phyloP scores from a whole-genome alignment of 2,329 filamentous ascomycete genomes.

The Epichloe gansuensis region DNA sequence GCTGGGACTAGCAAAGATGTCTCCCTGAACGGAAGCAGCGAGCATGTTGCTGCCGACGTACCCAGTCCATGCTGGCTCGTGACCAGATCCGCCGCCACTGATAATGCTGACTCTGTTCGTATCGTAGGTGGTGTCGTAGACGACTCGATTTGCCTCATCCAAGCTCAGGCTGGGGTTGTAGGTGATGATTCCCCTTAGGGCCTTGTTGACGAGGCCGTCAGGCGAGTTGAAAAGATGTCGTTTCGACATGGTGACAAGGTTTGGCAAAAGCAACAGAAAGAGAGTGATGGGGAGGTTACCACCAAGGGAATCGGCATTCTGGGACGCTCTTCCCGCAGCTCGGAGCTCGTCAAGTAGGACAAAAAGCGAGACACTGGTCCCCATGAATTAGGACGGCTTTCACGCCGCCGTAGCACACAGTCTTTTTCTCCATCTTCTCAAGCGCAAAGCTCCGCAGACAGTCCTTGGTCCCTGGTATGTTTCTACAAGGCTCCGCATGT shows the following conservation, averaged over 20 bases:
- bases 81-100: slow-evolving; percentile 43
- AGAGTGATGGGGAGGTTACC: slow-evolving; percentile 3
- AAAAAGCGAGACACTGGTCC: neutral
- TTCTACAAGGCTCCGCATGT: slow-evolving; percentile 1
- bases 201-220: slow-evolving; percentile 41
- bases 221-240: slow-evolving; percentile 40
- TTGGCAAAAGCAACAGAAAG: neutral
- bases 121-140: slow-evolving; percentile 35
- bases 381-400: neutral
- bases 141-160: slow-evolving; percentile 38
- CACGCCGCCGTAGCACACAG: neutral
- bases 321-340: neutral
- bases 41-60: slow-evolving; percentile 52
- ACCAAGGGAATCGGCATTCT: neutral
- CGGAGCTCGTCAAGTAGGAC: neutral
- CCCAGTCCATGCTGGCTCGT: slow-evolving; percentile 51
- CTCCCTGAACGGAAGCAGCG: slow-evolving; percentile 47
- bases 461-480: neutral
- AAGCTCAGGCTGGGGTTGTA: slow-evolving; percentile 39
- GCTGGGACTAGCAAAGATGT: slow-evolving; percentile 52
- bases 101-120: slow-evolving; percentile 36
- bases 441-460: neutral
- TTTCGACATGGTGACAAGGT: slow-evolving; percentile 28
- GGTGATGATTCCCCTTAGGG: slow-evolving; percentile 37
- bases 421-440: neutral